These are phyloP conservation scores for Arabidopsis lyrata DNA, from an alignment of 441 rosid species.

Conservation along the genomic window DNA sequence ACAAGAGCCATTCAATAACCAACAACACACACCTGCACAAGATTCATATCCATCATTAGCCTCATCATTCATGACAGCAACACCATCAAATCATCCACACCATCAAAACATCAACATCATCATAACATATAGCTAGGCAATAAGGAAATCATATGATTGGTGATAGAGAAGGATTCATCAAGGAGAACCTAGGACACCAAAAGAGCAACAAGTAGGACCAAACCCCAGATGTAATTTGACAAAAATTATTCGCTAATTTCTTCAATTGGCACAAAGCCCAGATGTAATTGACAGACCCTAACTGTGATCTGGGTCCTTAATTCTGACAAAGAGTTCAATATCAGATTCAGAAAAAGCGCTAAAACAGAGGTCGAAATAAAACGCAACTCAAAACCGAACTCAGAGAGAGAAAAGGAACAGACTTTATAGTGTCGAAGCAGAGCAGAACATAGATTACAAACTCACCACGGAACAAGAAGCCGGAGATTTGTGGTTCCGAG, in stretches of 20 bases:
- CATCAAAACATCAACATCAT: not conserved
- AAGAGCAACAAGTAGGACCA: too few species aligned
- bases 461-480: not conserved
- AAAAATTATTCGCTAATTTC: not conserved
- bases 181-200: not conserved
- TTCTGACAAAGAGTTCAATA: not conserved
- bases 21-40: not conserved
- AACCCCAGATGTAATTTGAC: not conserved
- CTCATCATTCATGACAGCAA: not conserved
- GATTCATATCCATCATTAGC: slow-evolving; percentile 1
- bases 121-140: not conserved
- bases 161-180: not conserved
- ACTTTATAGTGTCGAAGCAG: not conserved
- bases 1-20: slow-evolving; percentile 57
- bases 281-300: not conserved
- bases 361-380: not conserved
- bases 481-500: not conserved
- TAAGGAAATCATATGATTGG: not conserved
- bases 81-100: not conserved
- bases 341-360: not conserved
- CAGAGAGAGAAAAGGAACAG: not conserved
- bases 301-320: not conserved
- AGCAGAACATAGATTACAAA: not conserved
- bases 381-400: not conserved
- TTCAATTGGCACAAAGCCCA: not conserved